Percentiles rank a stretch among this genome's conserved stretches.
Evolutionary conservation across 2,329 filamentous ascomycete genomes (phyloP).

Genomic region (Talaromyces verruculosus): DNA sequence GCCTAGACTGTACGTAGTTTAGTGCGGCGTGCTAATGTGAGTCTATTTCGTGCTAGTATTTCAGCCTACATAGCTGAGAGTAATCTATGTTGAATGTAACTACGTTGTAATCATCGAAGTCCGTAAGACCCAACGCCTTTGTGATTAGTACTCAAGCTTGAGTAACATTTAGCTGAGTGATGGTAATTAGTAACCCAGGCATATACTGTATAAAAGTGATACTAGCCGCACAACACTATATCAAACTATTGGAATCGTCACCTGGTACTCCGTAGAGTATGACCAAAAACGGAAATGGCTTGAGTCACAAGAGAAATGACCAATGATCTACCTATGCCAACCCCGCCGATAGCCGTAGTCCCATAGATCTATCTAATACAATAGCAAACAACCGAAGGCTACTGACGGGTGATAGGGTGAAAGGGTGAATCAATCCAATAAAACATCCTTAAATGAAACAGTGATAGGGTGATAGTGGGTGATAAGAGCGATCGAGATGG

Average conservation of each 20-base stretch:
- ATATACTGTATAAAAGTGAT: not conserved
- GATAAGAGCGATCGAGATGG: constrained; percentile 1
- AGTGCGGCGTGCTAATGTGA: not conserved
- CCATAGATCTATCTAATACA: not conserved
- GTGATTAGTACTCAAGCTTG: not conserved
- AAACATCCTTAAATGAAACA: not conserved
- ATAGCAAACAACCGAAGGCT: not conserved
- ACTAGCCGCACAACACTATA: not conserved
- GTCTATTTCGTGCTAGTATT: not conserved
- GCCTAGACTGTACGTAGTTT: not conserved
- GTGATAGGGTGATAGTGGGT: constrained; percentile 6
- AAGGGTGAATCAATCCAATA: not conserved
- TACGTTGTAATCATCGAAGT: not conserved
- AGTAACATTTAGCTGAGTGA: not conserved
- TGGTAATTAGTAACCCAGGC: not conserved
- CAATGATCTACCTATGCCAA: not conserved
- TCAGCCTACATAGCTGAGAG: not conserved
- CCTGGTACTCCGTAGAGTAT: constrained; percentile 3
- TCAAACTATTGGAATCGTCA: constrained; percentile 3
- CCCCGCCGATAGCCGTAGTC: not conserved
- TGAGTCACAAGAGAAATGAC: constrained; percentile 15
- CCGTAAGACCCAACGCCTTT: not conserved
- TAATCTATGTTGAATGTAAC: not conserved
- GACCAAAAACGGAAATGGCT: constrained; percentile 1
- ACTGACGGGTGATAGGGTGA: constrained; percentile 11